phyloP scores from a whole-genome alignment of 2,329 filamentous ascomycete genomes.

The Monosporascus sp. region DNA sequence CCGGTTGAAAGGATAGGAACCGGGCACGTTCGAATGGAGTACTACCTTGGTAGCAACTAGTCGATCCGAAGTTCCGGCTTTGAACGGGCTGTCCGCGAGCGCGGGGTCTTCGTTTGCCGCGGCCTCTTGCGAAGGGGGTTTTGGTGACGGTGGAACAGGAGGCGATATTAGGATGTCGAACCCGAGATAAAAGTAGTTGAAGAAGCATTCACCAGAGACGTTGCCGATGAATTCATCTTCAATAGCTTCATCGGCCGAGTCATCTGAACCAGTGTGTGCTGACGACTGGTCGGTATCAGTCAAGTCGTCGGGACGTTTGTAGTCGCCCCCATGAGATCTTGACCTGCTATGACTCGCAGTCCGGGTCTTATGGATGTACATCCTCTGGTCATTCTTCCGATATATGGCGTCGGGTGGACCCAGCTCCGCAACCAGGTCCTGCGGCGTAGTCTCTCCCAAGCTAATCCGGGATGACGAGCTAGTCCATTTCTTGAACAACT shows the following conservation, averaged over 20 bases:
- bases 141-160: slow-evolving; percentile 59
- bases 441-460: slow-evolving; percentile 82
- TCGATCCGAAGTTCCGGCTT: slow-evolving; percentile 50
- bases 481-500: slow-evolving; percentile 69
- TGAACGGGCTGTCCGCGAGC: slow-evolving; percentile 30
- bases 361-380: slow-evolving; percentile 74
- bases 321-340: slow-evolving; percentile 40
- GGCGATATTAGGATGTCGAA: slow-evolving; percentile 91
- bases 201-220: slow-evolving; percentile 75
- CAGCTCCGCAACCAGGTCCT: slow-evolving; percentile 85
- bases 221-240: slow-evolving; percentile 51
- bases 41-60: slow-evolving; percentile 89
- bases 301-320: slow-evolving; percentile 49
- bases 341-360: slow-evolving; percentile 46
- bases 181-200: slow-evolving; percentile 95
- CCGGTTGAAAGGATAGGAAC: slow-evolving; percentile 94
- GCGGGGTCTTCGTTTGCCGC: slow-evolving; percentile 17
- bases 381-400: slow-evolving; percentile 80
- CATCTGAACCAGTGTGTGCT: slow-evolving; percentile 64
- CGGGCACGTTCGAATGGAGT: slow-evolving; percentile 89
- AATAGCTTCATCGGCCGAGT: slow-evolving; percentile 57
- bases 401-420: slow-evolving; percentile 94
- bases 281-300: slow-evolving; percentile 75
- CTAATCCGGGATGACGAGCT: slow-evolving; percentile 64
- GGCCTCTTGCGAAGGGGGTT: slow-evolving; percentile 47